Conservation (phyloP, 2,329 filamentous ascomycete species). For the Trichoderma sp. region DNA sequence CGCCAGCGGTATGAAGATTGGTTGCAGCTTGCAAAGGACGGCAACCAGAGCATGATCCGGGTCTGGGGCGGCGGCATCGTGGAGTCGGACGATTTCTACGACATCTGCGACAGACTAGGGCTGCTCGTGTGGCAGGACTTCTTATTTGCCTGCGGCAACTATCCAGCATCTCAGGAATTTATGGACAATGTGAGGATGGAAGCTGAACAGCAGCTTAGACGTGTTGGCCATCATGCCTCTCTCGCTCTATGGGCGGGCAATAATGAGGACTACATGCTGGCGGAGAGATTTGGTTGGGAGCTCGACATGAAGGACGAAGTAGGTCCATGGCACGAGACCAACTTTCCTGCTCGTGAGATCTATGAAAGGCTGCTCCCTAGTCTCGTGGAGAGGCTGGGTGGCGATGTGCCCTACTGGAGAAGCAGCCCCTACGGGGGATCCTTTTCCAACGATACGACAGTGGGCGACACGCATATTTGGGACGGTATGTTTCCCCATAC, state of each 20-base stretch:
- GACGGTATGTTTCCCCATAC: background rate
- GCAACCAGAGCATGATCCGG: background rate
- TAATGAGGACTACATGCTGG: constrained; percentile 57
- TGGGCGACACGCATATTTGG: background rate
- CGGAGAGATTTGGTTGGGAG: constrained; percentile 63
- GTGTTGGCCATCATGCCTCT: constrained; percentile 58
- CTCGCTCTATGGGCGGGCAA: constrained; percentile 75
- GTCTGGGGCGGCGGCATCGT: background rate
- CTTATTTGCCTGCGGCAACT: background rate
- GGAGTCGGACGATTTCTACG: background rate
- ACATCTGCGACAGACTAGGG: background rate
- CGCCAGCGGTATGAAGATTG: background rate
- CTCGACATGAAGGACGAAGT: constrained; percentile 61
- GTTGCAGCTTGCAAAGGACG: background rate
- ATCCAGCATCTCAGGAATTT: background rate
- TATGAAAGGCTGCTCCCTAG: constrained; percentile 72
- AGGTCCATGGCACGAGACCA: constrained; percentile 71
- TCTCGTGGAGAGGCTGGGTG: constrained; percentile 57
- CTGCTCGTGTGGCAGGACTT: background rate
- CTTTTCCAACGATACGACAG: background rate
- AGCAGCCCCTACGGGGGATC: background rate
- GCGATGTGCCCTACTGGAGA: constrained; percentile 55
- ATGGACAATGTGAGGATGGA: constrained; percentile 55
- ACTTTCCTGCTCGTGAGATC: constrained; percentile 73
- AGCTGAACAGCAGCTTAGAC: constrained; percentile 58